Conservation (phyloP, 345 rosid species). For the Firmiana major region DNA sequence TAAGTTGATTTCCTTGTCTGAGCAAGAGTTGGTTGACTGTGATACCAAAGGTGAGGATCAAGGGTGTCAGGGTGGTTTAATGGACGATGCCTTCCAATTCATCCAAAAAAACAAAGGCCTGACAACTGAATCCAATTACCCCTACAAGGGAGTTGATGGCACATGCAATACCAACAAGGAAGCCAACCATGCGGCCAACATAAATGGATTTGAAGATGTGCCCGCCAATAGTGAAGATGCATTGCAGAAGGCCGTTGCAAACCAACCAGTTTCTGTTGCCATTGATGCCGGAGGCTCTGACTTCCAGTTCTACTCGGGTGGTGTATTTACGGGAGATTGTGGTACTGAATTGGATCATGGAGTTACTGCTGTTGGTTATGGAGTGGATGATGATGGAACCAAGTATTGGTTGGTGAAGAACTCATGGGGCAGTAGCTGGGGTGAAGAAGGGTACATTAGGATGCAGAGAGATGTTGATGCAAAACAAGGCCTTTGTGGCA, state of each 20-base stretch:
- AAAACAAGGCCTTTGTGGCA: conserved; percentile 34
- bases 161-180: conserved; percentile 49
- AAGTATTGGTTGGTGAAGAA: conserved; percentile 46
- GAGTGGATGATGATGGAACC: conserved; percentile 7
- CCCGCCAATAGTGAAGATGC: conserved; percentile 30
- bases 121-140: conserved; percentile 69
- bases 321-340: conserved; percentile 30
- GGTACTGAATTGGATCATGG: conserved; percentile 36
- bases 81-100: conserved; percentile 85
- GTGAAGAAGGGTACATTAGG: conserved; percentile 40
- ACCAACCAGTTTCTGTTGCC: conserved; percentile 36
- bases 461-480: conserved; percentile 23
- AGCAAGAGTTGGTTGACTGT: conserved; percentile 43
- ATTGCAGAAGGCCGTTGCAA: conserved; percentile 20
- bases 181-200: conserved; percentile 18
- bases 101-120: conserved; percentile 77
- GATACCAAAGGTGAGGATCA: conserved; percentile 34
- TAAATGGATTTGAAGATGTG: conserved; percentile 29
- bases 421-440: conserved; percentile 41
- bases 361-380: conserved; percentile 34
- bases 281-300: conserved; percentile 22
- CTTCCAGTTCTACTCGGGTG: conserved; percentile 21
- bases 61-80: conserved; percentile 66
- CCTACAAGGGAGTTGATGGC: conserved; percentile 58
- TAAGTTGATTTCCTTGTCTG: conserved; percentile 30